Conservation (phyloP, 2,329 filamentous ascomycete species). For the Trichoderma afroharzianum region DNA sequence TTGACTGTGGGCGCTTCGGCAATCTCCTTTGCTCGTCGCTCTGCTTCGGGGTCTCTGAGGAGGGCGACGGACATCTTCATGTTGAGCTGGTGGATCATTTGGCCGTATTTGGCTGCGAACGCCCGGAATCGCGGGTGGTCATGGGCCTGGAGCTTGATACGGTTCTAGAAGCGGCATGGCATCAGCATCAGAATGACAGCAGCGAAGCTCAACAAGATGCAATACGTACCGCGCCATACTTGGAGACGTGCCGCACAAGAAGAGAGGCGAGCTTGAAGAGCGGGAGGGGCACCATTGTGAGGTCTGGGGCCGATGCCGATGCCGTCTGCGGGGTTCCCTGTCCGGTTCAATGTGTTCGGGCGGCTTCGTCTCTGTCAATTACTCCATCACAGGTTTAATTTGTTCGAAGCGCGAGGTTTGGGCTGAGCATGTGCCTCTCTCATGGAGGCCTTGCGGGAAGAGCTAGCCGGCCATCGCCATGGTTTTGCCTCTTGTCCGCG, state of each 20-base stretch:
- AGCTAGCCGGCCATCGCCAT: neutral
- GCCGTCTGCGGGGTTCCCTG: neutral
- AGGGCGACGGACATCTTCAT: slow-evolving; percentile 61
- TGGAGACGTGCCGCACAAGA: slow-evolving; percentile 63
- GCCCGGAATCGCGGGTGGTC: slow-evolving; percentile 59
- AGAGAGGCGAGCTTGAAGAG: slow-evolving; percentile 65
- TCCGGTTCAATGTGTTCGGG: neutral
- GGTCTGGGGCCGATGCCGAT: neutral
- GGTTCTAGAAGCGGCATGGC: slow-evolving; percentile 48
- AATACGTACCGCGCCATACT: slow-evolving; percentile 62
- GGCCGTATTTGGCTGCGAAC: slow-evolving; percentile 60
- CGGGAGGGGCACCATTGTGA: slow-evolving; percentile 59
- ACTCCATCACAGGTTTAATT: neutral
- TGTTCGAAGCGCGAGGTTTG: neutral
- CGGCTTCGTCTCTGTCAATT: neutral
- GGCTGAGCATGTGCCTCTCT: neutral
- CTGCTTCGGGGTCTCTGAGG: slow-evolving; percentile 55
- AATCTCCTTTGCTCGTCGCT: slow-evolving; percentile 57
- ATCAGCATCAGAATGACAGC: neutral
- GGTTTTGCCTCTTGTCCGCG: neutral
- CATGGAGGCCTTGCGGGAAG: slow-evolving; percentile 3
- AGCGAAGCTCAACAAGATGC: neutral
- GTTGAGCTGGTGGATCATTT: slow-evolving; percentile 63
- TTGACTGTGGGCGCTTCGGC: slow-evolving; percentile 63
- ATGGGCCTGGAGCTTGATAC: slow-evolving; percentile 62